Evolutionary conservation across 306 rosid genomes (phyloP).

Genomic region (Quercus aquifolioides): DNA sequence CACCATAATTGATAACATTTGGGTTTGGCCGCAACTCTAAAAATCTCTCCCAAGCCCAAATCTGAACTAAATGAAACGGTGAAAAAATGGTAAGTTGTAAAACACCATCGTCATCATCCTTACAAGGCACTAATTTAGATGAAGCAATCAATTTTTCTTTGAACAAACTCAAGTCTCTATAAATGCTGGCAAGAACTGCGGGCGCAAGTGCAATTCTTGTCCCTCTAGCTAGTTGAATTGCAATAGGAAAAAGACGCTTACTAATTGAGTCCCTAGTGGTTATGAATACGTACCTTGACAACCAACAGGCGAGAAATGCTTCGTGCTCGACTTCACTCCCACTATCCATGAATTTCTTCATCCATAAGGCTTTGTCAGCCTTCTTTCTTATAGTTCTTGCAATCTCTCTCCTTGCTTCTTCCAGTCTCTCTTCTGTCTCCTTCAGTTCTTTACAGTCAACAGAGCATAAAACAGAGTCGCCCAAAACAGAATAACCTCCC

Average conservation of each 20-base stretch:
- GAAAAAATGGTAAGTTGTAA: conserved; percentile 6
- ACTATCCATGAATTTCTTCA: neutral
- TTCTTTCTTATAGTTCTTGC: too few species aligned
- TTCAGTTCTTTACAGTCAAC: neutral
- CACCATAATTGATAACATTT: neutral
- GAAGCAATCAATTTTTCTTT: neutral
- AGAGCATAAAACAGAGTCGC: neutral
- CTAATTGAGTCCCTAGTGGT: neutral
- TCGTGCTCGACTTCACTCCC: neutral
- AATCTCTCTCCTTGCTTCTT: neutral
- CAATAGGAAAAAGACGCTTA: neutral
- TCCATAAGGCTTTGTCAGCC: neutral
- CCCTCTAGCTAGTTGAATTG: conserved; percentile 17
- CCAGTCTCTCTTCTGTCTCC: neutral
- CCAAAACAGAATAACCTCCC: conserved; percentile 25
- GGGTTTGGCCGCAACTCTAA: neutral
- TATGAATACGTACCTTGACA: neutral
- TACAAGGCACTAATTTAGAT: too few species aligned
- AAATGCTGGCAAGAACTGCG: conserved; percentile 10
- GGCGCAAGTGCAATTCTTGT: conserved; percentile 10
- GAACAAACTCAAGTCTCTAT: conserved; percentile 5
- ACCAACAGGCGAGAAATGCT: neutral
- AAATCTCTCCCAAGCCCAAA: conserved; percentile 65
- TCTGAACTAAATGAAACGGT: conserved; percentile 43
- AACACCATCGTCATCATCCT: neutral